Conservation (phyloP, 331 rosid species). For the Saraca asoca region DNA sequence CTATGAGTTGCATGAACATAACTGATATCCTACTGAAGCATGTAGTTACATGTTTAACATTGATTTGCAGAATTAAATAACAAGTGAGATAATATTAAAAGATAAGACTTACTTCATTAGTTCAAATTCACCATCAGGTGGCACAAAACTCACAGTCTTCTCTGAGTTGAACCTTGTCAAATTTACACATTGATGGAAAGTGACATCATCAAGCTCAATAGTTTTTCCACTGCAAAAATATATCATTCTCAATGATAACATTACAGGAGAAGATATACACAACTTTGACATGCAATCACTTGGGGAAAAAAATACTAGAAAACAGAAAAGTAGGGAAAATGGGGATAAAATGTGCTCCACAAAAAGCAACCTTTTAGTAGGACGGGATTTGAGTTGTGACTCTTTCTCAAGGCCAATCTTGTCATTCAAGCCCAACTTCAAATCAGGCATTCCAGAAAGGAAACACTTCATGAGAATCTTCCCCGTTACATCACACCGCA, state of each 20-base stretch:
- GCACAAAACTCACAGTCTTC: conserved; percentile 62
- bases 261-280: conserved; percentile 13
- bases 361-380: conserved; percentile 74
- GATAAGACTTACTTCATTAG: no score
- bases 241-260: conserved; percentile 1
- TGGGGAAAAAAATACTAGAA: conserved; percentile 12
- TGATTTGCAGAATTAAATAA: no score
- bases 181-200: conserved; percentile 99
- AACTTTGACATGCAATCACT: conserved; percentile 11
- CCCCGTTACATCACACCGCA: conserved; percentile 96
- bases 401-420: conserved; percentile 99
- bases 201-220: conserved; percentile 97
- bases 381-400: conserved; percentile 89
- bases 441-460: conserved; percentile 99
- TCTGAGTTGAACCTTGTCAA: conserved; percentile 97
- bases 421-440: conserved; percentile 96
- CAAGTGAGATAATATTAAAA: no score
- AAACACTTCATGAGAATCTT: conserved; percentile 98
- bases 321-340: conserved; percentile 1
- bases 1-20: no score
- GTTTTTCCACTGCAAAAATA: conserved; percentile 90
- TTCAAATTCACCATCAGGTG: no score
- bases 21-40: no score
- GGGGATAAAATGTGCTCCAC: conserved; percentile 19
- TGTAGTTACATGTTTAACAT: no score